phyloP scores from a whole-genome alignment of 495 filamentous ascomycete genomes.

The Astrothelium macrocarpum region DNA sequence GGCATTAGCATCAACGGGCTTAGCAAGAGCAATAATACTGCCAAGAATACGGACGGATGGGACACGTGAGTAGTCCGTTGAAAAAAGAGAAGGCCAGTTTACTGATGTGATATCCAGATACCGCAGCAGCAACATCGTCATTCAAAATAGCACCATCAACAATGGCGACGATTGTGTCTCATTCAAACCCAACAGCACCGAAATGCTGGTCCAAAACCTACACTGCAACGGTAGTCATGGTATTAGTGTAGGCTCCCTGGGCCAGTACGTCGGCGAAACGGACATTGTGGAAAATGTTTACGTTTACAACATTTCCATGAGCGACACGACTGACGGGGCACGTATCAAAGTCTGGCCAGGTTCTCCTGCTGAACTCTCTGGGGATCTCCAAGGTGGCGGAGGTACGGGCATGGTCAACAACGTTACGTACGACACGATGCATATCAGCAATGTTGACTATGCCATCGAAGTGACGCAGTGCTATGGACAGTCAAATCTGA shows the following conservation, averaged over 20 bases:
- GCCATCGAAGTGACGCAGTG: conserved; percentile 58
- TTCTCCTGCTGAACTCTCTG: conserved; percentile 38
- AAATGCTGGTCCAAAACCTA: conserved; percentile 62
- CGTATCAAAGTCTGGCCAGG: conserved; percentile 67
- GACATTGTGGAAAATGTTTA: conserved; percentile 59
- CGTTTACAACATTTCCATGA: conserved; percentile 57
- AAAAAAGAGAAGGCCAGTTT: not conserved
- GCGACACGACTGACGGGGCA: conserved; percentile 55
- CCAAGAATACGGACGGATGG: conserved; percentile 57
- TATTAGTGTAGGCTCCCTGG: conserved; percentile 60
- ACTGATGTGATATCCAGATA: conserved; percentile 30
- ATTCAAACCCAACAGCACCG: conserved; percentile 69
- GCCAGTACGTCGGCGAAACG: conserved; percentile 52
- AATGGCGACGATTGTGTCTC: conserved; percentile 71
- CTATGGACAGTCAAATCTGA: conserved; percentile 54
- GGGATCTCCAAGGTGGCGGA: conserved; percentile 52
- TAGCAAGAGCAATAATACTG: conserved; percentile 41
- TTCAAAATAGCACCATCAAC: conserved; percentile 58
- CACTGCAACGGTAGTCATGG: conserved; percentile 64
- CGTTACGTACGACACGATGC: conserved; percentile 48
- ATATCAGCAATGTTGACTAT: conserved; percentile 51
- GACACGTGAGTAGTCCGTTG: not conserved
- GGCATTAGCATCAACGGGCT: conserved; percentile 53
- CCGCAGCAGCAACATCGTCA: conserved; percentile 50
- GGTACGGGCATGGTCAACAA: conserved; percentile 44